phyloP scores from a whole-genome alignment of 2,329 filamentous ascomycete species.

The Alternaria triticina region DNA sequence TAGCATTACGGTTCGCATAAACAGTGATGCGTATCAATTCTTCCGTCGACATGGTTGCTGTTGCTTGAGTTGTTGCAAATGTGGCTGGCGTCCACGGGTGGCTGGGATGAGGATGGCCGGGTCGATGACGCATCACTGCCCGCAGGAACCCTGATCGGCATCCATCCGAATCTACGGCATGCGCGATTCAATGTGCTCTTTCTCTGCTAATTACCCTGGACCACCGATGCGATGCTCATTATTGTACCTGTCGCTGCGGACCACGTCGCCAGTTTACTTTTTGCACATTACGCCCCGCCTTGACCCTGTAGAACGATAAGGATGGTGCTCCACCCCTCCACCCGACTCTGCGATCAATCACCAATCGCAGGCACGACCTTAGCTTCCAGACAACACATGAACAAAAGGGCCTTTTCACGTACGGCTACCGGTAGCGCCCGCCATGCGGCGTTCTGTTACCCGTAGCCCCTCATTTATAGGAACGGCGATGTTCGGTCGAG shows the following conservation, averaged over 20 bases:
- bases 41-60: neutral
- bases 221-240: too few relatives aligned
- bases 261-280: neutral
- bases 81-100: neutral
- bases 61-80: neutral
- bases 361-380: neutral
- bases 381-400: neutral
- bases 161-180: neutral
- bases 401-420: neutral
- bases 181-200: neutral
- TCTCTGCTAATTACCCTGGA: neutral
- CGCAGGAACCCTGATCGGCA: neutral
- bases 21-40: constrained; percentile 28
- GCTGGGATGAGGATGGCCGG: neutral
- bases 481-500: neutral
- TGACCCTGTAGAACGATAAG: neutral
- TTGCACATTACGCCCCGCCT: neutral
- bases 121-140: neutral
- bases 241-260: neutral
- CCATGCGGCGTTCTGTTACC: neutral
- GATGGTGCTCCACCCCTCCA: neutral
- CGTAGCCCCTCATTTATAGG: neutral
- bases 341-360: neutral
- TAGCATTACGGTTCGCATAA: constrained; percentile 28
- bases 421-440: neutral